Evolutionary conservation across 768 basidiomycete species (phyloP).

Genomic region (Suillus plorans): DNA sequence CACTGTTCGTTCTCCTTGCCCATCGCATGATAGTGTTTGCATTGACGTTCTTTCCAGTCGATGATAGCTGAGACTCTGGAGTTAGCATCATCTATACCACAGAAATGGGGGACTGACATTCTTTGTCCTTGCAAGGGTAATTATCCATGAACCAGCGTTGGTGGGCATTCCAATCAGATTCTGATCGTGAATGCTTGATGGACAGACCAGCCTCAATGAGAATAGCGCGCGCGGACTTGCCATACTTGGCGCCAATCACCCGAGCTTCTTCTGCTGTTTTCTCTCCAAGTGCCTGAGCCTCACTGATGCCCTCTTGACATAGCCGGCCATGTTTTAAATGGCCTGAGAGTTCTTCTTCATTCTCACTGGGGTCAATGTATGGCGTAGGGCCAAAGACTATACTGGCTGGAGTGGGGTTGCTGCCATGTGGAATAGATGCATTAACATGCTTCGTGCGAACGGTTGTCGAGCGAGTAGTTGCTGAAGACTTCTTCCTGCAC

Average conservation of each 20-base stretch:
- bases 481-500: too few relatives aligned
- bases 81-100: neutral
- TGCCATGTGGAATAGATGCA: neutral
- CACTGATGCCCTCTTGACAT: too few relatives aligned
- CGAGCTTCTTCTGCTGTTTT: neutral
- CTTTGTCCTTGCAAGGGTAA: neutral
- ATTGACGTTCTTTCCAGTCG: neutral
- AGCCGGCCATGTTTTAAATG: too few relatives aligned
- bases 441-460: too few relatives aligned
- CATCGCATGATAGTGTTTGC: neutral
- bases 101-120: neutral
- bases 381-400: neutral
- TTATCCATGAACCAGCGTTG: neutral
- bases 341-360: too few relatives aligned
- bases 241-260: neutral
- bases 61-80: neutral
- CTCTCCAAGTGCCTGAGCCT: too few relatives aligned
- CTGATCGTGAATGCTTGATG: neutral
- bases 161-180: neutral
- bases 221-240: neutral
- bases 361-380: too few relatives aligned
- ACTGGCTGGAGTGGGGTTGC: too few relatives aligned
- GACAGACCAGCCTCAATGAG: slow-evolving; percentile 1
- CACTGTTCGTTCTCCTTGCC: too few relatives aligned
- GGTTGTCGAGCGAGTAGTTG: too few relatives aligned